phyloP scores from a whole-genome alignment of 805 yeast genomes.

The Metschnikowia noctiluminum region DNA sequence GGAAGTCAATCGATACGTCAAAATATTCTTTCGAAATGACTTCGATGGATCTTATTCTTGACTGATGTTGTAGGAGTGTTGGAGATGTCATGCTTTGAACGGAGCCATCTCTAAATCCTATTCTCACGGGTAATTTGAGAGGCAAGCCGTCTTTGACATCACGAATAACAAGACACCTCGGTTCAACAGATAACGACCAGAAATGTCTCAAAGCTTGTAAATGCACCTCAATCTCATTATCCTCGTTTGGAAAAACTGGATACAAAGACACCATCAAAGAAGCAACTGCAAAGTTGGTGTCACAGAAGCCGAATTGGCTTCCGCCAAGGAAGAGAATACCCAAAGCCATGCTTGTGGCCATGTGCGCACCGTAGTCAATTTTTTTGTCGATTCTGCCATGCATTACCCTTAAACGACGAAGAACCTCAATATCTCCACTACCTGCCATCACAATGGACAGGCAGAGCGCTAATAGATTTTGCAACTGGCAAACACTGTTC shows the following conservation, averaged over 20 bases:
- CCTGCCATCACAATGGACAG: slow-evolving; percentile 82
- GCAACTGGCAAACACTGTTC: slow-evolving; percentile 51
- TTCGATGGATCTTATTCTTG: slow-evolving; percentile 45
- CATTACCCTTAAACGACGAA: slow-evolving; percentile 67
- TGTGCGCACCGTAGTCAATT: slow-evolving; percentile 62
- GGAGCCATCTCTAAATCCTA: slow-evolving; percentile 37
- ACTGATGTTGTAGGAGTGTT: slow-evolving; percentile 61
- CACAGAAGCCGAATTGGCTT: slow-evolving; percentile 80
- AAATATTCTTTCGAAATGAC: slow-evolving; percentile 50
- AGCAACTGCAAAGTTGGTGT: slow-evolving; percentile 63
- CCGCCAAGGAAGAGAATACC: slow-evolving; percentile 91
- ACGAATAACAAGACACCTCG: slow-evolving; percentile 74
- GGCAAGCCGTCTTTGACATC: slow-evolving; percentile 63
- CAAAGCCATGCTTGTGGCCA: slow-evolving; percentile 75
- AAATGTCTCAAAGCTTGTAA: slow-evolving; percentile 84
- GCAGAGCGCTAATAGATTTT: slow-evolving; percentile 60
- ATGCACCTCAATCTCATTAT: slow-evolving; percentile 52
- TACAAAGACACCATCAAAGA: slow-evolving; percentile 70
- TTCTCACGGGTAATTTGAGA: slow-evolving; percentile 44
- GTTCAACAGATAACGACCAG: slow-evolving; percentile 83
- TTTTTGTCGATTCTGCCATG: slow-evolving; percentile 54
- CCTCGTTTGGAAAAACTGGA: slow-evolving; percentile 60
- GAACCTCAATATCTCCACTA: slow-evolving; percentile 77
- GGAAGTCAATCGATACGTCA: slow-evolving; percentile 47
- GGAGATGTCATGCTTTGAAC: slow-evolving; percentile 49